Conservation (phyloP, 2,329 filamentous ascomycete species). For the Dothiorella sarmentorum region DNA sequence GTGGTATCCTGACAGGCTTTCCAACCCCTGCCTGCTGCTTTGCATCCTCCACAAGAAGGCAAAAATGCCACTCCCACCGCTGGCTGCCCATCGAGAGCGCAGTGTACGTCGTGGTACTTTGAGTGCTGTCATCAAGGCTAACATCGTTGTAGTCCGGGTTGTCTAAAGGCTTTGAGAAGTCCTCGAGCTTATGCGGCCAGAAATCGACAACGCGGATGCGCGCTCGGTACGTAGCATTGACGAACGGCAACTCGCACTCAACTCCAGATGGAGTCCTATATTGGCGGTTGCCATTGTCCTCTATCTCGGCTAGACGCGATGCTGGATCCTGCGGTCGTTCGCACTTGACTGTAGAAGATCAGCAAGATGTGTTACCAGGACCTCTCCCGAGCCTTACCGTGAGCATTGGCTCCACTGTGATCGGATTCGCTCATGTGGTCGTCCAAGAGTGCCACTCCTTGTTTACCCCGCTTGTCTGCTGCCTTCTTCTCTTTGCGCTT, state of each 20-base stretch:
- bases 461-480: conserved; percentile 34
- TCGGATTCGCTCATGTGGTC: conserved; percentile 17
- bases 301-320: not conserved
- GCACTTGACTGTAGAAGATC: not conserved
- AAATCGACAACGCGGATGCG: conserved; percentile 80
- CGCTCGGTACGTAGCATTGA: conserved; percentile 67
- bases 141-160: conserved; percentile 40
- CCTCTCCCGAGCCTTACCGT: conserved; percentile 35
- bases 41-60: conserved; percentile 72
- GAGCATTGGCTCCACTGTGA: conserved; percentile 30
- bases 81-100: conserved; percentile 24
- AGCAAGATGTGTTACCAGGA: not conserved
- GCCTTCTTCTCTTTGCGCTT: conserved; percentile 34
- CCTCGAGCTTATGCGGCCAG: conserved; percentile 63
- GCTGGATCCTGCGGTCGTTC: not conserved
- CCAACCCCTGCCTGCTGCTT: conserved; percentile 26
- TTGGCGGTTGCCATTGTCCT: not conserved
- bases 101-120: conserved; percentile 28
- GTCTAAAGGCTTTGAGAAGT: conserved; percentile 59
- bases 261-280: conserved; percentile 31
- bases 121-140: conserved; percentile 43
- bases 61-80: conserved; percentile 81
- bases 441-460: conserved; percentile 28
- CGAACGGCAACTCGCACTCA: conserved; percentile 62
- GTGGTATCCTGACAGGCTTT: conserved; percentile 55